Percentiles rank a stretch among this genome's conserved stretches.
These are phyloP conservation scores for Vanderwaltozyma verrucispora DNA, from an alignment of 805 yeast species.

Conservation along the genomic window DNA sequence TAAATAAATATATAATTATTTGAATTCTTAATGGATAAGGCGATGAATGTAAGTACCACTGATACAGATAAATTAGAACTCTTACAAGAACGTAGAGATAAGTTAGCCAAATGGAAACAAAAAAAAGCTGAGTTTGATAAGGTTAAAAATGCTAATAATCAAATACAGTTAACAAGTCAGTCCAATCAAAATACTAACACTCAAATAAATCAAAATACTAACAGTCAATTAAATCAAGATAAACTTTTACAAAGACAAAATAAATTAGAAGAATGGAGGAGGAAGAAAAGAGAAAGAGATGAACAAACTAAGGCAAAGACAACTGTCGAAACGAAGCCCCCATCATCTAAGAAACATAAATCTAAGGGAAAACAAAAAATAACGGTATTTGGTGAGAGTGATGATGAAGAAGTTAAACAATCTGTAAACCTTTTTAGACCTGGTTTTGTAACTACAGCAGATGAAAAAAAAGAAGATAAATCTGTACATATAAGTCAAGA, in stretches of 20 bases:
- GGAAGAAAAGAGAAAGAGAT: slow-evolving; percentile 25
- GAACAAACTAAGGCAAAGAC: slow-evolving; percentile 6
- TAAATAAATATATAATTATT: too few species aligned
- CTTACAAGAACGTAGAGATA: slow-evolving; percentile 37
- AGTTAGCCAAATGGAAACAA: slow-evolving; percentile 49
- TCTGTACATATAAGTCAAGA: slow-evolving; percentile 6
- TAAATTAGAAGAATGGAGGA: slow-evolving; percentile 45
- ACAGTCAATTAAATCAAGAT: slow-evolving; percentile 2
- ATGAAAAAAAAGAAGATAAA: neutral
- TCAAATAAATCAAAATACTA: slow-evolving; percentile 3
- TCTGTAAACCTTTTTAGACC: neutral
- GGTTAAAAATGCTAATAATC: neutral
- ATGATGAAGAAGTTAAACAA: slow-evolving; percentile 11
- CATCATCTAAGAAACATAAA: neutral
- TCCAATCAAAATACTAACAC: neutral
- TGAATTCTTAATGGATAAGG: neutral
- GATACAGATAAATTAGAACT: slow-evolving; percentile 27
- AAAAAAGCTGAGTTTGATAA: slow-evolving; percentile 33
- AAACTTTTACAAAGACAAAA: slow-evolving; percentile 26
- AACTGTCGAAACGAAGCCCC: neutral
- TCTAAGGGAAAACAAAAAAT: slow-evolving; percentile 1
- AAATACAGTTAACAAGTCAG: too few species aligned
- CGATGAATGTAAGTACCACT: neutral
- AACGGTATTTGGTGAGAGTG: slow-evolving; percentile 10
- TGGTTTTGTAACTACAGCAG: neutral